phyloP scores from a whole-genome alignment of 2,329 filamentous ascomycete species.

The Hymenoscyphus fraxineus region DNA sequence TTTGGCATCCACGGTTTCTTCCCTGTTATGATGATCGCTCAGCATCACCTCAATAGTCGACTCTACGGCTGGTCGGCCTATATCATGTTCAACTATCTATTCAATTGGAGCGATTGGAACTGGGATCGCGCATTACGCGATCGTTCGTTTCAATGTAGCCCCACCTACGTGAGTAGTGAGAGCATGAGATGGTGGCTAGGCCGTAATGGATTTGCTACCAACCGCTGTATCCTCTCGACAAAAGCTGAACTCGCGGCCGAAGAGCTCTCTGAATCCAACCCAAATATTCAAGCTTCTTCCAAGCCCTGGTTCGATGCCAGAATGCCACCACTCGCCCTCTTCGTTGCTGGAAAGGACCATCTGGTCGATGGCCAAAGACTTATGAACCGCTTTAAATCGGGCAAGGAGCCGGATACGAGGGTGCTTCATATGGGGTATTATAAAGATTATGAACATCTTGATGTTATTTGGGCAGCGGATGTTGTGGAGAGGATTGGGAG shows the following conservation, averaged over 20 bases:
- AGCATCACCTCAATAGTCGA: slow-evolving; percentile 57
- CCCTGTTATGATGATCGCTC: slow-evolving; percentile 87
- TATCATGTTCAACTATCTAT: slow-evolving; percentile 83
- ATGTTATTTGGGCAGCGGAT: slow-evolving; percentile 94
- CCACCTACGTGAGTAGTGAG: slow-evolving; percentile 85
- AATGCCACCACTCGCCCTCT: slow-evolving; percentile 80
- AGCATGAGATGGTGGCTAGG: slow-evolving; percentile 96
- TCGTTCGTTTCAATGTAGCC: slow-evolving; percentile 88
- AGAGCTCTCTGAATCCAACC: slow-evolving; percentile 40
- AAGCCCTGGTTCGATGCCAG: slow-evolving; percentile 79
- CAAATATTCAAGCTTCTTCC: slow-evolving; percentile 31
- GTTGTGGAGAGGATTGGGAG: slow-evolving; percentile 75
- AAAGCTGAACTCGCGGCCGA: slow-evolving; percentile 64
- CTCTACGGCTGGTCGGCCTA: slow-evolving; percentile 83
- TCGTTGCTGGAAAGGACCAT: slow-evolving; percentile 79
- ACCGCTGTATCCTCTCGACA: slow-evolving; percentile 84
- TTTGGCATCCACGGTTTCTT: slow-evolving; percentile 95
- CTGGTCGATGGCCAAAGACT: slow-evolving; percentile 79
- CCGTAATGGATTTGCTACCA: slow-evolving; percentile 75
- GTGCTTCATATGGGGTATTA: slow-evolving; percentile 81
- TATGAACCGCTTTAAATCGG: slow-evolving; percentile 68
- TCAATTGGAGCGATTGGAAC: slow-evolving; percentile 77
- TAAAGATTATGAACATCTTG: slow-evolving; percentile 86
- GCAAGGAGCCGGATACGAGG: slow-evolving; percentile 74
- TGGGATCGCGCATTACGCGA: slow-evolving; percentile 79